Evolutionary conservation across 2,329 filamentous ascomycete species (phyloP).

Genomic region (Microsporum canis): DNA sequence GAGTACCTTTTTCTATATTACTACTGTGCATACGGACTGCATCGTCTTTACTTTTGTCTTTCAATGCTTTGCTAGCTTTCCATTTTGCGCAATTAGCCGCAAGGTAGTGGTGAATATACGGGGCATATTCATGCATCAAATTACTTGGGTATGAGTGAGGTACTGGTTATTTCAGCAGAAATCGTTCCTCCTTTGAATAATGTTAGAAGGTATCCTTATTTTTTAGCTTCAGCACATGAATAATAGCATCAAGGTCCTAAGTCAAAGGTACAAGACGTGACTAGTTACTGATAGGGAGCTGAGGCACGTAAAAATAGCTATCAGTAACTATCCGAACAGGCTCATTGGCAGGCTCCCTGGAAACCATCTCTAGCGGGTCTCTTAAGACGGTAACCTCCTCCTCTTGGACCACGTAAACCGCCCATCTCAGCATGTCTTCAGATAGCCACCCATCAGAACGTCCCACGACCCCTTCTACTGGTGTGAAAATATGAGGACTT

Average conservation of each 20-base stretch:
- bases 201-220: not conserved
- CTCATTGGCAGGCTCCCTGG: not conserved
- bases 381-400: conserved; percentile 28
- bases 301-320: conserved; percentile 28
- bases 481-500: conserved; percentile 11
- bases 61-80: not conserved
- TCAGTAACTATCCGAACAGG: conserved; percentile 12
- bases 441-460: conserved; percentile 25
- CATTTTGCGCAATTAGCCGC: not conserved
- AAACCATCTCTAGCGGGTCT: conserved; percentile 25
- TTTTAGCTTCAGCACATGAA: not conserved
- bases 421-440: conserved; percentile 33
- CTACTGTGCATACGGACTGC: not conserved
- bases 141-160: not conserved
- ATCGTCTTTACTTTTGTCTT: not conserved
- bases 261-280: not conserved
- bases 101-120: not conserved
- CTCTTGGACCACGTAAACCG: conserved; percentile 32
- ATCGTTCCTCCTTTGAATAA: not conserved
- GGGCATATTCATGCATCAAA: not conserved
- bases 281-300: conserved; percentile 6
- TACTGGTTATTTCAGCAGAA: not conserved
- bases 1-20: not conserved
- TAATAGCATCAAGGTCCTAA: too few species aligned
- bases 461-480: conserved; percentile 15